phyloP scores from a whole-genome alignment of 192 early-diverging fungal genomes.

The Entomortierella chlamydospora region DNA sequence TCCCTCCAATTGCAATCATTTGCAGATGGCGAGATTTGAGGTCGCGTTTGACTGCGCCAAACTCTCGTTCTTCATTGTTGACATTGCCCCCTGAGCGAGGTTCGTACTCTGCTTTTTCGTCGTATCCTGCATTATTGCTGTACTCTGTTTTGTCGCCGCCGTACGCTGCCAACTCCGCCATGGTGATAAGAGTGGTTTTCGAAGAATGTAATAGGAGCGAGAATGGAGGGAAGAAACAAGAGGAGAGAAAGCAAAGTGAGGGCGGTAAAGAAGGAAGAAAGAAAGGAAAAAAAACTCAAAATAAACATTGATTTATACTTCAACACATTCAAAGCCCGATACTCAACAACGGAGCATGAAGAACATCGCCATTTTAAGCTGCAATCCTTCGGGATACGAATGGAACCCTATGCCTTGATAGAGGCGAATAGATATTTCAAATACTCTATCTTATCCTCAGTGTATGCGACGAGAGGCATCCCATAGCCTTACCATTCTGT shows the following conservation, averaged over 20 bases:
- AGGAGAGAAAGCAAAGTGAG: not conserved
- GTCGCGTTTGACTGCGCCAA: slow-evolving; percentile 64
- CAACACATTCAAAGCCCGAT: no score
- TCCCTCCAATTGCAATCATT: slow-evolving; percentile 83
- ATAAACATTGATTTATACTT: no score
- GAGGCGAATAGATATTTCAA: no score
- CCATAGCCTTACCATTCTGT: no score
- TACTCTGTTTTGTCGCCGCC: no score
- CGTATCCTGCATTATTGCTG: slow-evolving; percentile 10
- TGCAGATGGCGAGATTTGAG: slow-evolving; percentile 79
- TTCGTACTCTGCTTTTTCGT: not conserved
- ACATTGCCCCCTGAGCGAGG: not conserved
- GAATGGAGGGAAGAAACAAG: not conserved
- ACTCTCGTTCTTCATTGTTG: slow-evolving; percentile 27
- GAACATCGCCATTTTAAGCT: no score
- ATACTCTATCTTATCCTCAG: no score
- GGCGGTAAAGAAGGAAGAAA: slow-evolving; percentile 5
- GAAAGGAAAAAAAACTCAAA: not conserved
- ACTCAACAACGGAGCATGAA: no score
- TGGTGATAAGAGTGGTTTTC: not conserved
- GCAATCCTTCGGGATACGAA: no score
- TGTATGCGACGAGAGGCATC: no score
- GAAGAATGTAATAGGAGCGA: not conserved
- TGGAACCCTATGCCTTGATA: no score
- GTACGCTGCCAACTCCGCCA: no score